Evolutionary conservation across 2,329 filamentous ascomycete genomes (phyloP), one percentile per base, ranked within the genome.

Genomic region (Fusarium odoratissimum): DNA sequence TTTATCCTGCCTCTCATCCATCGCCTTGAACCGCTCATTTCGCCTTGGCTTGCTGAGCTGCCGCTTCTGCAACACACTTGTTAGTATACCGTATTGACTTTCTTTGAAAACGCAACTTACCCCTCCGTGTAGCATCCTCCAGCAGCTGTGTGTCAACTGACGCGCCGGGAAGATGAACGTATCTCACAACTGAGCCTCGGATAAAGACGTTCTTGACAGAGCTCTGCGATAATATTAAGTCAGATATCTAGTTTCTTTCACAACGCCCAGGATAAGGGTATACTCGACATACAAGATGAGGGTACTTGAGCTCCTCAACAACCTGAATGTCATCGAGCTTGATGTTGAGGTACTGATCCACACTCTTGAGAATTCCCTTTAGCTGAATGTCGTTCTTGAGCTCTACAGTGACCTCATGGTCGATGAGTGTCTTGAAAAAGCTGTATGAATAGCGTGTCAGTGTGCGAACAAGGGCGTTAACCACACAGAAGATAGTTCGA

Each of bases 361-460:
- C 95, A 80, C 93, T 97, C 87, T 98, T 99, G 75, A 99, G 88
- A 40, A 92, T 97, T 75, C 96, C 96, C 78, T 94, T 93, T 82
- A 99, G 97, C 81, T 95, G 95, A 77, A 99, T 97, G 85, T 99
- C 96, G 83, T 99, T 99, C 86, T 99, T 99, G 82, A 99, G 93
- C 87, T 99, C 96, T 81, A 99, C 95, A 51, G 95, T 98, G 80
- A 99, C 95, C 86, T 97, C 92, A 77, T 96, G 93, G 86, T 98
- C 96, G 82, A 98, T 97, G 79, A 98, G 93, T 60, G 95, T 98
- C 84, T 98, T 98, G 91, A 98, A 98, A 87, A 98, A 98, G 86
- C 93, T 96, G 80, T 25, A 31, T 23, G 31, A 25, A 37, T 23
- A 30, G 30, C 23, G 37, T 40, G 63, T 71, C 44, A 71, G 65